Evolutionary conservation across 805 yeast genomes (phyloP).

Genomic region (Saccharomyces mikatae): DNA sequence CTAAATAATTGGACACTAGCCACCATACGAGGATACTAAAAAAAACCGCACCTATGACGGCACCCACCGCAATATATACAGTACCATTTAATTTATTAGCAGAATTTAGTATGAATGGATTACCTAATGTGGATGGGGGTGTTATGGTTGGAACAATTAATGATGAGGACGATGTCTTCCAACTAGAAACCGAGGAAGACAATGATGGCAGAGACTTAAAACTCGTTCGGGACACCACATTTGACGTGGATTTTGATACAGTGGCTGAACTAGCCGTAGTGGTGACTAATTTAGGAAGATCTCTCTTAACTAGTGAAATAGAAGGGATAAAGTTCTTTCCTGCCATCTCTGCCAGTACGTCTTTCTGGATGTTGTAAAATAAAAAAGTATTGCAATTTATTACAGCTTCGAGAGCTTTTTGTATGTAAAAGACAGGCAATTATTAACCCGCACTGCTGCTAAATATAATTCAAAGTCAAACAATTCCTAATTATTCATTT

Average conservation of each 20-base stretch:
- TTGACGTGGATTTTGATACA: neutral
- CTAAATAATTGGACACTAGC: constrained; percentile 37
- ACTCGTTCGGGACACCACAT: neutral
- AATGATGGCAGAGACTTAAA: neutral
- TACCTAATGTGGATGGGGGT: constrained; percentile 49
- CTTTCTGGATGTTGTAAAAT: neutral
- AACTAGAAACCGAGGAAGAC: neutral
- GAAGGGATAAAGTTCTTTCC: constrained; percentile 6
- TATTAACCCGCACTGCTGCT: neutral
- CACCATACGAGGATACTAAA: constrained; percentile 47
- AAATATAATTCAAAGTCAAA: neutral
- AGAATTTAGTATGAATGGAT: constrained; percentile 55
- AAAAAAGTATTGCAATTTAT: neutral
- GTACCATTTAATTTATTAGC: constrained; percentile 57
- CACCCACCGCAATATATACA: constrained; percentile 75
- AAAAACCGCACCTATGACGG: constrained; percentile 53
- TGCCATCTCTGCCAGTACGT: neutral
- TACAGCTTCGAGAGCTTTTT: neutral
- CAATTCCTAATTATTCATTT: neutral
- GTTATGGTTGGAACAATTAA: constrained; percentile 29
- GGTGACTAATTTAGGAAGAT: constrained; percentile 17
- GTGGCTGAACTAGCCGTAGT: constrained; percentile 3
- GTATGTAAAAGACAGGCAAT: neutral
- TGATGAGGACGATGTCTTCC: constrained; percentile 5
- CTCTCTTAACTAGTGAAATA: constrained; percentile 19